Conservation (phyloP, 2,329 filamentous ascomycete genomes). For the Penicillium sp. region DNA sequence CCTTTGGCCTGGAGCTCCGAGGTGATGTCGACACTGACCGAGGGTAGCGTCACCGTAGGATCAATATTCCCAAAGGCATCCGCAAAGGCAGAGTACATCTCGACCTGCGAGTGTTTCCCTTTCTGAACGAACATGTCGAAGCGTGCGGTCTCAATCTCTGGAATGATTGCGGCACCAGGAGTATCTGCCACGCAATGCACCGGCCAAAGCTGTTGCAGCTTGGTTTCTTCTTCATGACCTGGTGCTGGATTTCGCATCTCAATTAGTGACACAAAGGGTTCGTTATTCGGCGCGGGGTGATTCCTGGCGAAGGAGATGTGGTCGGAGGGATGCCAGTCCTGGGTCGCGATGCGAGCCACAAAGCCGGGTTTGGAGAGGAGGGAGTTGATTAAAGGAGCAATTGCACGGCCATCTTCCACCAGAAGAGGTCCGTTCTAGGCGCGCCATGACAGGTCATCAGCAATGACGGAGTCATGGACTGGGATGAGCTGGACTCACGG, state of each 20-base stretch:
- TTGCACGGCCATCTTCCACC: slow-evolving; percentile 65
- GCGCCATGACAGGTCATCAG: slow-evolving; percentile 1
- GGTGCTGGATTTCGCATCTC: slow-evolving; percentile 50
- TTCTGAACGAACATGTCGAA: slow-evolving; percentile 70
- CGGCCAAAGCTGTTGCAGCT: slow-evolving; percentile 74
- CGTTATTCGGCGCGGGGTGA: slow-evolving; percentile 58
- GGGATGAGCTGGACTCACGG: slow-evolving; percentile 51
- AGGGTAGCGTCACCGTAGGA: slow-evolving; percentile 26
- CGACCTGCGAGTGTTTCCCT: slow-evolving; percentile 65
- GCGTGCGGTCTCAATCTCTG: slow-evolving; percentile 57
- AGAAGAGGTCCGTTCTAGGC: slow-evolving; percentile 73
- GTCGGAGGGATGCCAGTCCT: slow-evolving; percentile 77
- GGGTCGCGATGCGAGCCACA: slow-evolving; percentile 70
- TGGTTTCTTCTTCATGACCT: slow-evolving; percentile 54
- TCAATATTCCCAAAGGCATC: slow-evolving; percentile 61
- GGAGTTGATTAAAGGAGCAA: slow-evolving; percentile 65
- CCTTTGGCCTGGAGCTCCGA: slow-evolving; percentile 50
- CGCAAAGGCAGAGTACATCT: slow-evolving; percentile 93
- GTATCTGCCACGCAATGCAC: slow-evolving; percentile 77
- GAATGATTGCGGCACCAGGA: slow-evolving; percentile 64
- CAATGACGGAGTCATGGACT: neutral
- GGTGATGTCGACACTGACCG: slow-evolving; percentile 55
- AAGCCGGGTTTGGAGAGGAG: slow-evolving; percentile 66
- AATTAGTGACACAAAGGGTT: slow-evolving; percentile 60
- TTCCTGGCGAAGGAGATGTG: slow-evolving; percentile 88